Base-by-base conservation (phyloP, 345 rosid genomes). In the Hirschfeldia incana region DNA sequence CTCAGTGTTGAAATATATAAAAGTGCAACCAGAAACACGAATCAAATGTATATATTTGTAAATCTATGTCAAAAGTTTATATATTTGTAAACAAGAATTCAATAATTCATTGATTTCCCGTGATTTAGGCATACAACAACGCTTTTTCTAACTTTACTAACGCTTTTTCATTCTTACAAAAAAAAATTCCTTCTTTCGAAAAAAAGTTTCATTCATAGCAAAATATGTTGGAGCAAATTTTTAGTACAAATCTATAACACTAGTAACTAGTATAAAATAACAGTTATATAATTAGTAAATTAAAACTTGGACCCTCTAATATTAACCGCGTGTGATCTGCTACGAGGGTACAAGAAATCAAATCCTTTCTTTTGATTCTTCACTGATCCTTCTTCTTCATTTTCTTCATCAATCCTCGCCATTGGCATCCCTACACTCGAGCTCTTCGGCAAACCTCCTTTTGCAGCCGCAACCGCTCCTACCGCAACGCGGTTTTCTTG, bases 351-450 rank as follows among this genome's bases (percentile, higher is more conserved):
- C 72, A 75, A 62, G 8, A 44, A 65, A n/a, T 70, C 83, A 75
- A 67, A 69, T 62, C 75, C 76, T 6, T 69, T 80, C 57, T 59
- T 68, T 17, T 16, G 16, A 51, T 77, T 70, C 42, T 68, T 80
- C 2, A 74, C 0, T 8, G 80, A 75, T 69, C 83, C 77, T 58
- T 81, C 83, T 69, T 75, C 80, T 57, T 51, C 72, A 7, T 73
- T 87, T 12, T 81, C 86, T 76, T 87, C 93, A 15, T 89, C 91
- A 37, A 89, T 87, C 65, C 74, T 84, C 1, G 88, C 87, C 92
- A 89, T 89, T 69, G 51, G 16, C 67, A 78, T 78, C 65, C 86
- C 89, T 10, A 82, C 88, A 42, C 88, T 87, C 10, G 76, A 60
- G 29, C 90, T 89, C 73, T 87, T 87, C 1, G 89, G 89, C 79